These are phyloP conservation scores for Hypoxylon sp. DNA, from an alignment of 2,329 filamentous ascomycete genomes.

Conservation along the genomic window DNA sequence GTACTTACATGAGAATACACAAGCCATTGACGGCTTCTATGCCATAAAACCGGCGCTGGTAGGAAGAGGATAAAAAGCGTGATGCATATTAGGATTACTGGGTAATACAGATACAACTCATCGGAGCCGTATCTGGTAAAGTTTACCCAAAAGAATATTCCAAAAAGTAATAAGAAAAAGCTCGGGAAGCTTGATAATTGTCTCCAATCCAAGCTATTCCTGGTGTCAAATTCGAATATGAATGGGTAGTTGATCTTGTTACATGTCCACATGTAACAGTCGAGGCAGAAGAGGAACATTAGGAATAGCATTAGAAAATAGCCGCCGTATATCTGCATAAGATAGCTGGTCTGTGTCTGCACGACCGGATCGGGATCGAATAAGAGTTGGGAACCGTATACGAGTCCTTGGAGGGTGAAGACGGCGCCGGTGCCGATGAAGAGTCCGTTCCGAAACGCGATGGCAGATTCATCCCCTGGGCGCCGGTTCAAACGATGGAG, in stretches of 20 bases:
- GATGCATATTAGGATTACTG: slow-evolving; percentile 81
- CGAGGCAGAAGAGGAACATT: slow-evolving; percentile 85
- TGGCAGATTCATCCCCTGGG: slow-evolving; percentile 68
- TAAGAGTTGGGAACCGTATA: slow-evolving; percentile 71
- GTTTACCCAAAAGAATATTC: slow-evolving; percentile 90
- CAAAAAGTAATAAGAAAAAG: slow-evolving; percentile 83
- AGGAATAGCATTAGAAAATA: slow-evolving; percentile 89
- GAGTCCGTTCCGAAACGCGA: slow-evolving; percentile 73
- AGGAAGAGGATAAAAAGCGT: slow-evolving; percentile 79
- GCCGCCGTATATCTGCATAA: slow-evolving; percentile 92
- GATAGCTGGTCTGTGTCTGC: slow-evolving; percentile 71
- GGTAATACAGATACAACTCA: slow-evolving; percentile 86
- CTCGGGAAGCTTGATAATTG: slow-evolving; percentile 89
- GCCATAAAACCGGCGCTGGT: slow-evolving; percentile 80
- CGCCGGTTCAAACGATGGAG: slow-evolving; percentile 79
- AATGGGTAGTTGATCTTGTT: slow-evolving; percentile 96
- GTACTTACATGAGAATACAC: slow-evolving; percentile 84
- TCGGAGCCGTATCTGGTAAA: slow-evolving; percentile 78
- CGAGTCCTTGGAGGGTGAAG: slow-evolving; percentile 75
- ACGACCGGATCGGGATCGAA: slow-evolving; percentile 64
- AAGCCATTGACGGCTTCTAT: slow-evolving; percentile 86
- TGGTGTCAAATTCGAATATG: slow-evolving; percentile 94
- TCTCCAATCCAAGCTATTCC: slow-evolving; percentile 90
- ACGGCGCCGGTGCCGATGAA: slow-evolving; percentile 78
- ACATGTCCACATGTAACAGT: slow-evolving; percentile 85